A percentile compares a stretch with the other conserved stretches of the same genome.
These are phyloP conservation scores for Sphaerosporella brunnea DNA, from an alignment of 495 filamentous ascomycete genomes.

Conservation along the genomic window DNA sequence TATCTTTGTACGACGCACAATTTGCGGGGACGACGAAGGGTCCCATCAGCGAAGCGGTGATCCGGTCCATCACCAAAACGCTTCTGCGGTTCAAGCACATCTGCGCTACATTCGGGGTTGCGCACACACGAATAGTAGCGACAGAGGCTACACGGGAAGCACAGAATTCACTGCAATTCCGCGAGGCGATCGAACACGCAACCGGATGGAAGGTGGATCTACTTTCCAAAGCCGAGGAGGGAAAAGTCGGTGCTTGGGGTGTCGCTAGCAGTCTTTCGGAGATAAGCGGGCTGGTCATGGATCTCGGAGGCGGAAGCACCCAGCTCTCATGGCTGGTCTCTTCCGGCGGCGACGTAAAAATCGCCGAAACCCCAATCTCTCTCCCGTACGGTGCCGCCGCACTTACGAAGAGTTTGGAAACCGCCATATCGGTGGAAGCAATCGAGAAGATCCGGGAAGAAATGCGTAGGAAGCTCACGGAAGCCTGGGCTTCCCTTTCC, in stretches of 20 bases:
- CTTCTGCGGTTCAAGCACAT: conserved; percentile 54
- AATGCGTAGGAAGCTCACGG: conserved; percentile 39
- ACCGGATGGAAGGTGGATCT: conserved; percentile 52
- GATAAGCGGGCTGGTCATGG: conserved; percentile 60
- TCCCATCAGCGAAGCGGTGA: conserved; percentile 45
- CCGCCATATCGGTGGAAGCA: conserved; percentile 28
- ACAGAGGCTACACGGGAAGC: conserved; percentile 81
- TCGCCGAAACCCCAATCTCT: conserved; percentile 33
- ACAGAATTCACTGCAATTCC: conserved; percentile 50
- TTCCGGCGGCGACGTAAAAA: conserved; percentile 33
- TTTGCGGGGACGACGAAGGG: conserved; percentile 29
- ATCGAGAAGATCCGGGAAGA: conserved; percentile 35
- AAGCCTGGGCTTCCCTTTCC: conserved; percentile 42
- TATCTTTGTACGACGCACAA: conserved; percentile 79
- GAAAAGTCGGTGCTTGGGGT: conserved; percentile 64
- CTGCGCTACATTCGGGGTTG: conserved; percentile 47
- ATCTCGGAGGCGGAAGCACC: conserved; percentile 78
- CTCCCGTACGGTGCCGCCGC: conserved; percentile 82
- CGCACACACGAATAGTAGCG: conserved; percentile 55
- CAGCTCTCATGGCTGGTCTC: conserved; percentile 75
- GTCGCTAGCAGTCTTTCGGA: conserved; percentile 55
- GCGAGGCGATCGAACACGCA: conserved; percentile 39
- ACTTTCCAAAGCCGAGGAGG: conserved; percentile 64
- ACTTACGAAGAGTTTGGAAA: conserved; percentile 43
- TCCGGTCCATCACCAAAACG: conserved; percentile 42